Percentiles rank a stretch among this genome's conserved stretches.
Evolutionary conservation across 495 filamentous ascomycete species (phyloP).

Genomic region (Evansstolkia leycettana): DNA sequence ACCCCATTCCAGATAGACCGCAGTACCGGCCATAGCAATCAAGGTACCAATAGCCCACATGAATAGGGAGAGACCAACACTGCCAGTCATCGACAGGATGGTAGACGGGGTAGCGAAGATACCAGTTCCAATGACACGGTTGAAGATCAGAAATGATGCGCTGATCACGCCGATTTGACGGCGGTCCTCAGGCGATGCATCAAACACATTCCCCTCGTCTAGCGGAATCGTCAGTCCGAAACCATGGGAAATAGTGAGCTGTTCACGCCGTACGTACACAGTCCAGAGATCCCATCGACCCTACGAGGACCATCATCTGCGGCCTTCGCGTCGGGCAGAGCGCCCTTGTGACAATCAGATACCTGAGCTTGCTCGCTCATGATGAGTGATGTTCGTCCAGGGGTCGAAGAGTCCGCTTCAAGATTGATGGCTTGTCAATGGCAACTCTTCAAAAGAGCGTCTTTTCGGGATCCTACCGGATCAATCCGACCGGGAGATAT

Average conservation of each 20-base stretch:
- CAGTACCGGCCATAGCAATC: slow-evolving; percentile 37
- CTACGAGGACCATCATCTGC: slow-evolving; percentile 15
- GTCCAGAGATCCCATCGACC: slow-evolving; percentile 22
- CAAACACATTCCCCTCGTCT: slow-evolving; percentile 43
- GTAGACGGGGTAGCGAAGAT: slow-evolving; percentile 51
- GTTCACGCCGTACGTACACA: slow-evolving; percentile 16
- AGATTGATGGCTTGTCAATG: no score
- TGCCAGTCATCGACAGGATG: slow-evolving; percentile 40
- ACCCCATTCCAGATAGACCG: slow-evolving; percentile 44
- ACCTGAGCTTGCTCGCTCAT: slow-evolving; percentile 6
- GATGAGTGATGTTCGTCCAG: neutral
- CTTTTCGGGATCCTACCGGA: no score
- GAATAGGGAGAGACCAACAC: slow-evolving; percentile 38
- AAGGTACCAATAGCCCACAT: slow-evolving; percentile 40
- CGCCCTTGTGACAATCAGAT: slow-evolving; percentile 6
- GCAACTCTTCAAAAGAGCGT: no score
- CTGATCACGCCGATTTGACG: slow-evolving; percentile 49
- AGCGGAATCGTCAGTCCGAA: neutral
- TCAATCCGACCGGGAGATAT: slow-evolving; percentile 1
- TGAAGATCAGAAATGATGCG: slow-evolving; percentile 51
- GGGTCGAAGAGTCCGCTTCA: no score
- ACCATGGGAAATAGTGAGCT: no score
- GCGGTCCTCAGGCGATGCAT: slow-evolving; percentile 49
- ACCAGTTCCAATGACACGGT: slow-evolving; percentile 55
- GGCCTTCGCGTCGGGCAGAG: slow-evolving; percentile 11